Evolutionary conservation across 192 early-diverging fungal genomes (phyloP).

Genomic region (Coemansia sp.): DNA sequence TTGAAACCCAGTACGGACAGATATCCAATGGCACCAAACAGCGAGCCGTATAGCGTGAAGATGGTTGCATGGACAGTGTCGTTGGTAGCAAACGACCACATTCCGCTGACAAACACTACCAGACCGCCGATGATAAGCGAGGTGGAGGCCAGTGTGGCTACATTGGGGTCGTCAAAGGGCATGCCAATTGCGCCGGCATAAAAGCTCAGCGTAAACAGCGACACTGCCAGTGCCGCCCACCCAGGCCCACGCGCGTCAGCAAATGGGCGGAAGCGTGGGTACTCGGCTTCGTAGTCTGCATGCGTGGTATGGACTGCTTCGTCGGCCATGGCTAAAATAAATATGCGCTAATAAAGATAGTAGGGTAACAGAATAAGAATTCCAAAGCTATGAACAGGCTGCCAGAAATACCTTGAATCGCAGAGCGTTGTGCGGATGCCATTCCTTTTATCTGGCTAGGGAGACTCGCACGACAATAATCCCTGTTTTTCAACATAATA

Average conservation of each 20-base stretch:
- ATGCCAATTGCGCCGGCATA: slow-evolving; percentile 53
- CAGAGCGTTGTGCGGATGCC: too few species aligned
- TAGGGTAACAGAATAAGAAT: too few species aligned
- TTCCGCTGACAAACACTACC: slow-evolving; percentile 52
- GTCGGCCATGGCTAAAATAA: slow-evolving; percentile 25
- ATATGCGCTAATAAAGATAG: not conserved
- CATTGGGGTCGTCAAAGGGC: slow-evolving; percentile 52
- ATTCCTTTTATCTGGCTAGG: too few species aligned
- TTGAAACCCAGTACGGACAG: slow-evolving; percentile 54
- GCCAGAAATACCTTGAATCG: too few species aligned
- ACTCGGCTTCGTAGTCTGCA: slow-evolving; percentile 14
- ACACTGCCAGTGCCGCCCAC: slow-evolving; percentile 50
- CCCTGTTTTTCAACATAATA: too few species aligned
- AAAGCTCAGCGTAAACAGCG: slow-evolving; percentile 53
- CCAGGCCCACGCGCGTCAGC: slow-evolving; percentile 48
- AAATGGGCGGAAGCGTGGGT: slow-evolving; percentile 50
- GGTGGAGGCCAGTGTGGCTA: slow-evolving; percentile 47
- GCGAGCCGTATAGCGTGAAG: slow-evolving; percentile 69
- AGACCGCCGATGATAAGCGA: slow-evolving; percentile 51
- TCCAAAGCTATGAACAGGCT: too few species aligned
- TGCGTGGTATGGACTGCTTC: slow-evolving; percentile 13
- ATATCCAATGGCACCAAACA: slow-evolving; percentile 60
- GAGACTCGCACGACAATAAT: too few species aligned
- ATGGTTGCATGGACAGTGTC: slow-evolving; percentile 83
- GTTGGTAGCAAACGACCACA: slow-evolving; percentile 76